Conservation (phyloP, 2,329 filamentous ascomycete genomes). For the Magnaporthales sp. region DNA sequence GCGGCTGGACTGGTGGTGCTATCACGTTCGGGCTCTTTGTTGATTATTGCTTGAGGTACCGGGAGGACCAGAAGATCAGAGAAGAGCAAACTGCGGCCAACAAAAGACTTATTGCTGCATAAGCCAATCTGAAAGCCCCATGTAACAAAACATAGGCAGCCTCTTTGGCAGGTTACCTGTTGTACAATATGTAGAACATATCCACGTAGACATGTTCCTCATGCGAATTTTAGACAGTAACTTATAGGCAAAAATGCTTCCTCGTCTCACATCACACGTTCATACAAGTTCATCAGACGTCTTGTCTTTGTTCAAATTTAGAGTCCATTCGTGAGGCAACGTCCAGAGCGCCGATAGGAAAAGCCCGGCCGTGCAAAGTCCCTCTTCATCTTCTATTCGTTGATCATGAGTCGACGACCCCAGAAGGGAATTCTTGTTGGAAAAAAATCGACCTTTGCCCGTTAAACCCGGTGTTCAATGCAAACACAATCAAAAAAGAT, state of each 20-base stretch:
- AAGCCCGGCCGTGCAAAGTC: not conserved
- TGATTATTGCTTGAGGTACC: conserved; percentile 49
- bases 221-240: not conserved
- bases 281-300: conserved; percentile 1
- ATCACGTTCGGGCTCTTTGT: conserved; percentile 49
- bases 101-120: not conserved
- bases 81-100: conserved; percentile 3
- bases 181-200: not conserved
- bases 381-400: conserved; percentile 12
- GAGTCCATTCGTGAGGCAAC: conserved; percentile 1
- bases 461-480: conserved; percentile 17
- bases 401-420: conserved; percentile 14
- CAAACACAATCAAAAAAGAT: conserved; percentile 16
- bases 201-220: not conserved
- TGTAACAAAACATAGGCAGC: not conserved
- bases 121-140: not conserved
- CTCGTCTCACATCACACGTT: not conserved
- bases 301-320: not conserved
- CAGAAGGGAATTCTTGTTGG: conserved; percentile 4
- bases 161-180: not conserved
- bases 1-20: conserved; percentile 57
- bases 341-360: not conserved
- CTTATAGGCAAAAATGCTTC: not conserved
- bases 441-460: conserved; percentile 15
- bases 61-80: conserved; percentile 19